Evolutionary conservation across 495 filamentous ascomycete species (phyloP).

Genomic region (Pseudomonodictys pantanalensis): DNA sequence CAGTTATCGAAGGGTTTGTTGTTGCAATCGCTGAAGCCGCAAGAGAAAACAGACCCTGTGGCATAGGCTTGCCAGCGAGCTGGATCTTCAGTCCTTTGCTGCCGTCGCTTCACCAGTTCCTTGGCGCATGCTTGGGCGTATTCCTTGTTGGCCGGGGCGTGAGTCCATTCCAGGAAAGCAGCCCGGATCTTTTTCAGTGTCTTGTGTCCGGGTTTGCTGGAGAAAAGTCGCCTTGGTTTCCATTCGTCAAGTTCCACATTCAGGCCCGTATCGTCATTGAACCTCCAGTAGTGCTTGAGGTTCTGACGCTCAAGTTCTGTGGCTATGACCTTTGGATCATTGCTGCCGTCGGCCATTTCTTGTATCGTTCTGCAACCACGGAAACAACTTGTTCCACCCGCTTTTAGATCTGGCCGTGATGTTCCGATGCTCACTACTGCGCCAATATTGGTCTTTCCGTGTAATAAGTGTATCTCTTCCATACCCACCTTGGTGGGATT

Average conservation of each 20-base stretch:
- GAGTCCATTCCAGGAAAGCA: neutral
- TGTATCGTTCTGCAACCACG: neutral
- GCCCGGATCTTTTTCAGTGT: neutral
- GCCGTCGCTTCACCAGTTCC: slow-evolving; percentile 2
- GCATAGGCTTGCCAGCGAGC: slow-evolving; percentile 2
- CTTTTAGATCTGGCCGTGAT: neutral
- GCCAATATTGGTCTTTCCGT: slow-evolving; percentile 3
- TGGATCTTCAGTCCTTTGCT: neutral
- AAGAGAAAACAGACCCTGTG: neutral
- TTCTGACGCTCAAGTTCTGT: neutral
- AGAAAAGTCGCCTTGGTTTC: neutral
- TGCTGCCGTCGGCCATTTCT: neutral
- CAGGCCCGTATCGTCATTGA: slow-evolving; percentile 7
- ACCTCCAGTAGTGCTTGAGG: neutral
- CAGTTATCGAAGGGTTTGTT: neutral
- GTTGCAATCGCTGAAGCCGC: neutral
- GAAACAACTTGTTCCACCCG: neutral
- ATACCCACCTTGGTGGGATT: slow-evolving; percentile 5
- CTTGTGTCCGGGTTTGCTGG: neutral
- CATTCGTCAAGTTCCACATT: slow-evolving; percentile 12
- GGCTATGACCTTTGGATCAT: neutral
- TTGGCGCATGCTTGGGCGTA: neutral
- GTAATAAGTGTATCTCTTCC: slow-evolving; percentile 4
- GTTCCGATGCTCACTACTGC: slow-evolving; percentile 9
- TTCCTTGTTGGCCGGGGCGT: neutral